phyloP scores from a whole-genome alignment of 139 green algal species.

The Coelastrella sp. region DNA sequence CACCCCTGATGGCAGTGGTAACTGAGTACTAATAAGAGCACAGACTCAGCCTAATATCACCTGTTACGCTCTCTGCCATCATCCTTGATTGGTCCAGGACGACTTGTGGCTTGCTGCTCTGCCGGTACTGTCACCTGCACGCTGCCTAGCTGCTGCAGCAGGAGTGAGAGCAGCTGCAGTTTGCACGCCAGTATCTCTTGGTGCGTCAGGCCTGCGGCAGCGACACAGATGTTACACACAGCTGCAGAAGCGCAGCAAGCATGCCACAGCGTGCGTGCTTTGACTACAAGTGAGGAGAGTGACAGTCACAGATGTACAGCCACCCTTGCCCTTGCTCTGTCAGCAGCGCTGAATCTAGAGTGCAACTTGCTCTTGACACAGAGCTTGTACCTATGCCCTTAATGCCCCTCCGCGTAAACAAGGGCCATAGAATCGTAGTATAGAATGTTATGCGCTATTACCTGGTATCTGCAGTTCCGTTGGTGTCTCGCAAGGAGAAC shows the following conservation, averaged over 20 bases:
- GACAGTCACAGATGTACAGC: too few relatives aligned
- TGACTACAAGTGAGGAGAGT: too few relatives aligned
- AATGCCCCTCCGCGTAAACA: too few relatives aligned
- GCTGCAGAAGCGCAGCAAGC: too few relatives aligned
- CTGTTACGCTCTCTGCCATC: background rate
- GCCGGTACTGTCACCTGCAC: background rate
- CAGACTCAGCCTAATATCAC: background rate
- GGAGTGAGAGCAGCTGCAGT: conserved; percentile 17
- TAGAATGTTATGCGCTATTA: background rate
- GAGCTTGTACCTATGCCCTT: too few relatives aligned
- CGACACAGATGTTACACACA: background rate
- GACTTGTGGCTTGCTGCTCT: background rate
- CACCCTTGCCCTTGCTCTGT: too few relatives aligned
- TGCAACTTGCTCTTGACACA: too few relatives aligned
- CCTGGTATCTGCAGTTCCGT: background rate
- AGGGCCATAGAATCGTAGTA: too few relatives aligned
- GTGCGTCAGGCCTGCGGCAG: background rate
- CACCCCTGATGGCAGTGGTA: background rate
- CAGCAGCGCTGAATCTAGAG: too few relatives aligned
- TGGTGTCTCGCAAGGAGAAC: conserved; percentile 3
- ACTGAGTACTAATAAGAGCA: background rate
- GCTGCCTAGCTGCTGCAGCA: background rate
- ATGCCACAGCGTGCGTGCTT: too few relatives aligned
- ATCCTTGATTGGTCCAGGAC: background rate
- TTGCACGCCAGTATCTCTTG: background rate